phyloP scores from a whole-genome alignment of 352 stramenopile genomes.

The Phytophthora tentaculata region DNA sequence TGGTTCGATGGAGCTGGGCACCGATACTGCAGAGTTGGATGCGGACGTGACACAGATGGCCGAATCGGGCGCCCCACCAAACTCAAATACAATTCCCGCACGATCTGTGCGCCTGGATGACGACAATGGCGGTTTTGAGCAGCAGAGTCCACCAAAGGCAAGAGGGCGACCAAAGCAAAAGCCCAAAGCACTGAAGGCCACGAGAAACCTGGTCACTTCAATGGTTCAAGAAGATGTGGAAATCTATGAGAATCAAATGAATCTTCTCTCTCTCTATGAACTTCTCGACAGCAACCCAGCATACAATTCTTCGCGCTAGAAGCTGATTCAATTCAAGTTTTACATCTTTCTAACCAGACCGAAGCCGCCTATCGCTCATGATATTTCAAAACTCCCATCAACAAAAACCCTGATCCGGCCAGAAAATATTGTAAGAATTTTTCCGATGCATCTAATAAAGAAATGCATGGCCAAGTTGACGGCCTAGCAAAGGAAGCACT shows the following conservation, averaged over 20 bases:
- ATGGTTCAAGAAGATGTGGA: background rate
- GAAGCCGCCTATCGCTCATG: too few species aligned
- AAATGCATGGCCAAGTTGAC: too few species aligned
- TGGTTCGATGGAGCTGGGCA: background rate
- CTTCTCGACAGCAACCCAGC: background rate
- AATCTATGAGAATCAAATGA: background rate
- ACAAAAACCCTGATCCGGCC: too few species aligned
- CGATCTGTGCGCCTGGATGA: background rate
- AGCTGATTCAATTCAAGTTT: background rate
- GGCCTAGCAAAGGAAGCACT: too few species aligned
- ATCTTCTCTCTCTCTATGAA: background rate
- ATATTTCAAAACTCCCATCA: too few species aligned
- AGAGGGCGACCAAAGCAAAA: background rate
- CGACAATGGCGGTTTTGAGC: background rate
- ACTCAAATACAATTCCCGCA: background rate
- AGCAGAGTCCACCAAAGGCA: background rate
- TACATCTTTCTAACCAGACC: too few species aligned
- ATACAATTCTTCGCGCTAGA: background rate
- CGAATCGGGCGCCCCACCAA: too few species aligned
- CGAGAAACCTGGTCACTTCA: background rate
- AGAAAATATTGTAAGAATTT: too few species aligned
- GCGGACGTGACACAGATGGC: background rate
- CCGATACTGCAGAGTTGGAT: background rate
- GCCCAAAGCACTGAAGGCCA: background rate
- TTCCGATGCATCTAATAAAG: too few species aligned